Evolutionary conservation across 257 asterid genomes (phyloP).

Genomic region (Jacaranda copaia): DNA sequence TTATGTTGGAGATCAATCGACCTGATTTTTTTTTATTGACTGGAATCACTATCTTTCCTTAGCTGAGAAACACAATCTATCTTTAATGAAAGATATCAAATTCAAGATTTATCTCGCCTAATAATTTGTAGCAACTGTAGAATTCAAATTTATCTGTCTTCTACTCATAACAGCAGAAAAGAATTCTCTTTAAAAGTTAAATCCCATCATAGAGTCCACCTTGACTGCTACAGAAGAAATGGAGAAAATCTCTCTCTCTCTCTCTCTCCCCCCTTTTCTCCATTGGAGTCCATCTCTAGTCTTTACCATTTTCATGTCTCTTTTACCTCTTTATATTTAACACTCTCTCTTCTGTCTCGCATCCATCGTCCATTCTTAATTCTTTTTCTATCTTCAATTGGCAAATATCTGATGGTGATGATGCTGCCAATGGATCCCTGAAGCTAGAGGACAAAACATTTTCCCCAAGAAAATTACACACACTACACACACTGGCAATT

Average conservation of each 20-base stretch:
- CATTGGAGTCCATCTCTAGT: not conserved
- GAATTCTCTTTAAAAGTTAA: not conserved
- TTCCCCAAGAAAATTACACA: constrained; percentile 25
- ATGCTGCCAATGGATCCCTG: constrained; percentile 42
- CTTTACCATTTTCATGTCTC: not conserved
- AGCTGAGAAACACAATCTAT: no score
- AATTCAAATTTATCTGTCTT: not conserved
- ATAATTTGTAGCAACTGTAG: not conserved
- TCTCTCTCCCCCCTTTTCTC: not conserved
- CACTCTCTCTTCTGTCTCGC: constrained; percentile 28
- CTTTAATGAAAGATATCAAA: no score
- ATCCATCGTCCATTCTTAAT: constrained; percentile 44
- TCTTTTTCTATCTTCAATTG: not conserved
- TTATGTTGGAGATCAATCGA: no score
- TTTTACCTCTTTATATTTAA: not conserved
- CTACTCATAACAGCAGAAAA: not conserved
- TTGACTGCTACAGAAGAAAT: constrained; percentile 22
- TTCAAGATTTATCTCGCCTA: no score
- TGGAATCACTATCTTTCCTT: no score
- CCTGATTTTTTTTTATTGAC: no score
- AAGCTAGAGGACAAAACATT: constrained; percentile 41
- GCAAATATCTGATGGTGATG: constrained; percentile 31
- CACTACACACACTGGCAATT: constrained; percentile 32
- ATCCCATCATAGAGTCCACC: not conserved
- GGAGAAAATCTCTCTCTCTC: not conserved